Base-by-base conservation (phyloP, 371 early-diverging fungal genomes). In the Batkoa obscura region DNA sequence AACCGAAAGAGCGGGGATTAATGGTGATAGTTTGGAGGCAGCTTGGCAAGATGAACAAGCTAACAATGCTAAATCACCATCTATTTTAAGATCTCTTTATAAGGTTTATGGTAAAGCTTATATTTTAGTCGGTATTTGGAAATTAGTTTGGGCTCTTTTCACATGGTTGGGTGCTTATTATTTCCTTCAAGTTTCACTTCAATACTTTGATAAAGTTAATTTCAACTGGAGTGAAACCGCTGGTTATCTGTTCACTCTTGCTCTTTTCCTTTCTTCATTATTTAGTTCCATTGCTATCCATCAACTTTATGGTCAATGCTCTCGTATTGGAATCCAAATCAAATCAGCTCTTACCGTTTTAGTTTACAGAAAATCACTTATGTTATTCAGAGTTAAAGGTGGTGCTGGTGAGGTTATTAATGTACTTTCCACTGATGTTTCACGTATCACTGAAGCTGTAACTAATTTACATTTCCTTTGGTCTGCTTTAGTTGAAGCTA, bases 341-440 rank as follows among this genome's bases (percentile, higher is more conserved):
- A 71, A 76, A 13, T 5, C 78, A 4, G 62, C 69, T 2, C 54
- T 82, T 34, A 72, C 72, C 42, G 72, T 75, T 3, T 59, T 68
- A 50, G 75, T 80, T 41, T 82, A 79, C 62, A 69, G 76, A 32
- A 84, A 84, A 62, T 58, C 56, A 38, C 15, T 58, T 8, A 17
- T 61, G 2, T 1, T 58, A 49, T 49, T 48, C n/a, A 6, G 47
- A 12, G 58, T 47, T 9, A 60, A 57, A 42, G 60, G 57, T 13
- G 39, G 60, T 51, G 68, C 72, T 3, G 88, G 88, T 30, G 72
- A 76, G 35, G 67, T 88, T 51, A 76, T 75, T 49, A 88, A 81
- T 64, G 58, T 89, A 51, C 75, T 87, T 58, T 77, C 85, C 0
- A 78, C 85, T 1, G 90, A 90, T 53, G 62, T 76, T 1, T 63